A percentile compares a stretch with the other conserved stretches of the same genome.
phyloP scores from a whole-genome alignment of 768 basidiomycete genomes.

The Epithele typhae region DNA sequence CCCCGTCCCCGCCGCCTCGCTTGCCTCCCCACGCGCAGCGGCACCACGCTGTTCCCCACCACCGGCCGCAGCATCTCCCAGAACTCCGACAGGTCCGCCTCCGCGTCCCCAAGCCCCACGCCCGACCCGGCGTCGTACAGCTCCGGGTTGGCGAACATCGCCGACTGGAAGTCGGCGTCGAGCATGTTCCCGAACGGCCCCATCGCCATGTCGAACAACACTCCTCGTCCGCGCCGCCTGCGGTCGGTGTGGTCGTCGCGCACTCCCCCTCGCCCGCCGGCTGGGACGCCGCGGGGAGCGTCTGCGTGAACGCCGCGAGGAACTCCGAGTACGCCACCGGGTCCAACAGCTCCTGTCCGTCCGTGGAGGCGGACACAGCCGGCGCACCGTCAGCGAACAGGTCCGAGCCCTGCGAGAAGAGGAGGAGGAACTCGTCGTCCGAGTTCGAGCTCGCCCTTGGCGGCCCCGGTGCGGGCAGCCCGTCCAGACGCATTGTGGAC shows the following conservation, averaged over 20 bases:
- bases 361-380: no score
- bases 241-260: no score
- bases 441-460: not conserved
- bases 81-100: not conserved
- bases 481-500: conserved; percentile 3
- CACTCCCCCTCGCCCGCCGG: no score
- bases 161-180: no score
- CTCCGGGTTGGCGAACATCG: no score
- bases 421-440: conserved; percentile 9
- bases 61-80: not conserved
- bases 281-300: no score
- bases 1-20: no score
- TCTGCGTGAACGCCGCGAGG: no score
- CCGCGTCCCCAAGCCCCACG: not conserved
- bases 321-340: not conserved
- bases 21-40: not conserved
- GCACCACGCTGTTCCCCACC: not conserved
- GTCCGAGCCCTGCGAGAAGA: conserved; percentile 10
- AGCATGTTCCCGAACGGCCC: no score
- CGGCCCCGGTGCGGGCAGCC: conserved; percentile 3
- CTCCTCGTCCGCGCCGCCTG: no score
- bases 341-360: not conserved
- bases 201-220: no score
- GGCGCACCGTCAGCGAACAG: conserved; percentile 6
- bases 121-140: not conserved